Percentiles rank a stretch among this genome's conserved stretches.
Conservation (phyloP, 345 rosid genomes). For the Eucalyptus regnans region DNA sequence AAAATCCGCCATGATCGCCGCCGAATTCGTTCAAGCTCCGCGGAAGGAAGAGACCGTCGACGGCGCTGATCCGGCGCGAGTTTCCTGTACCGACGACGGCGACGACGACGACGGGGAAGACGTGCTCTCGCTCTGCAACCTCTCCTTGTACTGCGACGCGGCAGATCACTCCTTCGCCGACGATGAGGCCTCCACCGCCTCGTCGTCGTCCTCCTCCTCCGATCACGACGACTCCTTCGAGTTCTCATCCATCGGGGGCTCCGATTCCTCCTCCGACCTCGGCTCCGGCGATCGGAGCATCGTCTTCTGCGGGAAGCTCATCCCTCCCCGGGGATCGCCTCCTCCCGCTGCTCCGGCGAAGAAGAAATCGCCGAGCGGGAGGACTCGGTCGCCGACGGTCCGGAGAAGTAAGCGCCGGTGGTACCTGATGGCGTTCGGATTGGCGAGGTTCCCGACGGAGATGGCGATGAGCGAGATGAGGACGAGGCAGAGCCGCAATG, state of each 20-base stretch:
- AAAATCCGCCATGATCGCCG: neutral
- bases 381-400: neutral
- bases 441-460: constrained; percentile 25
- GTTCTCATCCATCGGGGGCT: neutral
- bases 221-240: neutral
- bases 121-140: constrained; percentile 3
- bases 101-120: neutral
- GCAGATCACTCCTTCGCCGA: neutral
- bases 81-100: neutral
- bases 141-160: neutral
- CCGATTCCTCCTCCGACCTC: neutral
- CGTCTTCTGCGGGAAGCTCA: constrained; percentile 5
- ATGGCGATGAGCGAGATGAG: constrained; percentile 35
- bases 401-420: constrained; percentile 21
- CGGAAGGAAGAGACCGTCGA: neutral
- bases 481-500: constrained; percentile 23
- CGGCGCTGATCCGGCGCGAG: neutral
- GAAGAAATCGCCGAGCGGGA: neutral
- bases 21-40: neutral
- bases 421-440: constrained; percentile 34
- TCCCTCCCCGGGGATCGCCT: neutral
- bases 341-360: too few species aligned
- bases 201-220: neutral
- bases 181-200: neutral
- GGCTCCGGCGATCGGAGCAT: neutral